Evolutionary conservation across 371 early-diverging fungal genomes (phyloP), one percentile per base, ranked within the genome.

Genomic region (Vairimorpha necatrix): DNA sequence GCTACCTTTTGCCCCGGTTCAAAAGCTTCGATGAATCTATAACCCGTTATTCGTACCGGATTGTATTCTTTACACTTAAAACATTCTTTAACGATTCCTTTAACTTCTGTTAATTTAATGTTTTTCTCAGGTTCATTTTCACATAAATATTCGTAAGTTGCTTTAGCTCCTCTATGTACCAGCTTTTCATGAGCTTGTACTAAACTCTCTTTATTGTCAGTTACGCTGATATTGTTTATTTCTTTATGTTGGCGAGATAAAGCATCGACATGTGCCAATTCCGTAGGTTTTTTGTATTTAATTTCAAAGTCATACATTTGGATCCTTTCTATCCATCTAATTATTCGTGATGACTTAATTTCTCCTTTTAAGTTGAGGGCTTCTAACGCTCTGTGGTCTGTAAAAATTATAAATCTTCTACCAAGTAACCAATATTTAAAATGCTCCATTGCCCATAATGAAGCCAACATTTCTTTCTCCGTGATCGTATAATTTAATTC

Each of bases 1-100:
- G 18, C 63, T 3, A 63, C 63, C 20, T 63, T 63, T n/a, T 63
- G 18, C 33, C 63, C 63, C 11, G 22, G 3, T 4, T 63, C 38
- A 38, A 18, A 63, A 38, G n/a, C n/a, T n/a, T n/a, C n/a, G n/a
- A n/a, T n/a, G n/a, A n/a, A n/a, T n/a, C n/a, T n/a, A n/a, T n/a
- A n/a, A n/a, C n/a, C n/a, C n/a, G n/a, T n/a, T n/a, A n/a, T n/a
- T n/a, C n/a, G n/a, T n/a, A n/a, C n/a, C n/a, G n/a, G n/a, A n/a
- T n/a, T n/a, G n/a, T n/a, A n/a, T n/a, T n/a, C n/a, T n/a, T n/a
- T n/a, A n/a, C n/a, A n/a, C n/a, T n/a, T n/a, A n/a, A n/a, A n/a
- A n/a, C n/a, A n/a, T n/a, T n/a, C n/a, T n/a, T n/a, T n/a, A n/a
- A n/a, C n/a, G n/a, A n/a, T n/a, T n/a, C n/a, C n/a, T n/a, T n/a